Percentiles rank a stretch among this genome's conserved stretches.
Evolutionary conservation across 176 grass and related monocot species (phyloP).

Genomic region (Elaeis guineensis): DNA sequence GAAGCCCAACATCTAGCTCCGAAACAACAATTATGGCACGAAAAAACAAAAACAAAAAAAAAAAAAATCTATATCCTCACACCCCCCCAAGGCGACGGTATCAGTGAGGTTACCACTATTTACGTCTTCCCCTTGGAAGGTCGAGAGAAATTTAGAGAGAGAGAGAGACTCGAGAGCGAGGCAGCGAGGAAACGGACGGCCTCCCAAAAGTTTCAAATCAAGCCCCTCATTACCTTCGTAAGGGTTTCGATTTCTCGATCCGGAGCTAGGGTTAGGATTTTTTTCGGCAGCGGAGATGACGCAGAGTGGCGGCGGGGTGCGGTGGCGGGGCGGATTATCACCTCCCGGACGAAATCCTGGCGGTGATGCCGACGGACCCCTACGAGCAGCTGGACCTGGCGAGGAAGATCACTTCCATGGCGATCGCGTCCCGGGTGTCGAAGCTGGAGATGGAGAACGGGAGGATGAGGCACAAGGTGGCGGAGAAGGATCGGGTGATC

Average conservation of each 20-base stretch:
- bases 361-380: constrained; percentile 66
- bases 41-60: no score
- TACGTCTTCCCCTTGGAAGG: no score
- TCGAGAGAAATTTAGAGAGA: no score
- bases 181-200: no score
- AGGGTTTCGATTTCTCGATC: neutral
- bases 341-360: constrained; percentile 59
- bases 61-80: no score
- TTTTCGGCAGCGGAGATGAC: constrained; percentile 17
- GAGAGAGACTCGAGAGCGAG: no score
- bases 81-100: no score
- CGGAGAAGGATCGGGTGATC: constrained; percentile 46
- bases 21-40: no score
- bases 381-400: constrained; percentile 93
- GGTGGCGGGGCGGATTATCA: constrained; percentile 13
- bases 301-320: constrained; percentile 1
- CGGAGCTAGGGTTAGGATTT: no score
- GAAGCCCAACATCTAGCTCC: no score
- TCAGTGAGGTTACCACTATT: no score
- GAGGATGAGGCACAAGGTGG: constrained; percentile 39
- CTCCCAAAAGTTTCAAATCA: no score
- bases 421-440: constrained; percentile 61
- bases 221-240: neutral
- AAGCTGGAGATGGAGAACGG: constrained; percentile 65
- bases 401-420: constrained; percentile 79